Base-by-base conservation (phyloP, 2,329 filamentous ascomycete species). In the Fusarium brachygibbosum region DNA sequence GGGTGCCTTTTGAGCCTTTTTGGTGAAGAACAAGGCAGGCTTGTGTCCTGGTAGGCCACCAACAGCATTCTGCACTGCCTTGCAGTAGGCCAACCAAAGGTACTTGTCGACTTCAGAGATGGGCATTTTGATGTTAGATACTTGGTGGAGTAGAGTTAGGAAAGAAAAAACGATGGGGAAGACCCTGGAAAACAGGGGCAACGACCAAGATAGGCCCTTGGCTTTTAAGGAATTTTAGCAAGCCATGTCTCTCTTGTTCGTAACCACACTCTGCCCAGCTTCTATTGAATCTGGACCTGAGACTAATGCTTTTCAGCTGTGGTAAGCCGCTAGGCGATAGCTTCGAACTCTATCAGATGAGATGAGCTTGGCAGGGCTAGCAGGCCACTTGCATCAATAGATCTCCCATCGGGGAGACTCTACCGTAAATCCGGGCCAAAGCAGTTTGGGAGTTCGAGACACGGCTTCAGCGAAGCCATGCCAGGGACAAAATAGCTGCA, bases 21-120 rank as follows among this genome's bases (percentile, higher is more conserved):
- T 70, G 51, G 68, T 70, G 32, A 70, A 70, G 31, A 70, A 70
- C 23, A 70, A 17, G 6, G 68, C 68, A n/a, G 68, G 68, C 44
- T 65, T 70, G 19, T 70, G 68, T 28, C 68, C 68, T 14, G 68
- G 68, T 0, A 70, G 63, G 3, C 68, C 68, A 28, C 68, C 68
- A 13, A 68, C 68, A 17, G 58, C 58, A 34, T 70, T 70, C 38
- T 70, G 67, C 4, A 70, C 54, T 23, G 44, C 58, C 21, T 70
- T 70, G 44, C 68, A 70, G 50, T 70, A 70, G 4, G 68, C 67
- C 21, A 70, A 35, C 68, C 68, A 70, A 13, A 70, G 51, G 19
- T 65, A 52, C 51, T 61, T 70, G 42, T 70, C 67, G 10, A 57
- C 37, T 23, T 68, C 54, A 32, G 42, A 48, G 6, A 29, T n/a